phyloP scores from a whole-genome alignment of 192 early-diverging fungal genomes.

The Backusella liffmaniae region DNA sequence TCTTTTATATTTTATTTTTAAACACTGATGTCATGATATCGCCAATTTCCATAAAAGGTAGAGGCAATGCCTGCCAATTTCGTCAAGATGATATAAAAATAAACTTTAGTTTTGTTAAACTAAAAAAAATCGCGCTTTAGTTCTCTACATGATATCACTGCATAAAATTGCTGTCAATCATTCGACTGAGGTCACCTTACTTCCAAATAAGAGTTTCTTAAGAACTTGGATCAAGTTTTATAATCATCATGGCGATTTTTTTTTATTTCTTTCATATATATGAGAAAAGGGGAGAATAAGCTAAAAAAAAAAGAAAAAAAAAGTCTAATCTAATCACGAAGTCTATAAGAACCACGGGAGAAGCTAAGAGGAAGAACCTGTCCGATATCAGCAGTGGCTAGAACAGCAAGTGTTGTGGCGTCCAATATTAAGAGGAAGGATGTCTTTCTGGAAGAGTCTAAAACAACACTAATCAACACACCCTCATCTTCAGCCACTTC shows the following conservation, averaged over 20 bases:
- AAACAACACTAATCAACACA: slow-evolving; percentile 72
- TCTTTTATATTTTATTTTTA: neutral
- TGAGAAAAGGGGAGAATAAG: neutral
- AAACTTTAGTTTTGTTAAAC: neutral
- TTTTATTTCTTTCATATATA: neutral
- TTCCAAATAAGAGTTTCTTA: neutral
- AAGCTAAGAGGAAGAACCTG: slow-evolving; percentile 70
- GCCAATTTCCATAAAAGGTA: neutral
- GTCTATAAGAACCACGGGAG: slow-evolving; percentile 55
- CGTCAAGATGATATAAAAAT: slow-evolving; percentile 2
- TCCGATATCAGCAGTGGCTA: slow-evolving; percentile 65
- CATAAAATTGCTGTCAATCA: neutral
- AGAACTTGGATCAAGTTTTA: neutral
- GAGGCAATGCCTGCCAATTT: neutral
- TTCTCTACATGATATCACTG: neutral
- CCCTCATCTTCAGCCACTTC: slow-evolving; percentile 74
- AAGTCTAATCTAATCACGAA: neutral
- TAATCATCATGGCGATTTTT: neutral
- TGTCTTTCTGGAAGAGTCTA: slow-evolving; percentile 57
- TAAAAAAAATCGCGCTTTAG: neutral
- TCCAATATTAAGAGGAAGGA: slow-evolving; percentile 78
- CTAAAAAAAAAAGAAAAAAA: neutral
- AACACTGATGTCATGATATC: slow-evolving; percentile 3
- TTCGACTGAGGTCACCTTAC: neutral
- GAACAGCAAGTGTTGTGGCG: slow-evolving; percentile 64